These are phyloP conservation scores for Aspergillus avenaceus DNA, from an alignment of 495 filamentous ascomycete genomes.

Conservation along the genomic window DNA sequence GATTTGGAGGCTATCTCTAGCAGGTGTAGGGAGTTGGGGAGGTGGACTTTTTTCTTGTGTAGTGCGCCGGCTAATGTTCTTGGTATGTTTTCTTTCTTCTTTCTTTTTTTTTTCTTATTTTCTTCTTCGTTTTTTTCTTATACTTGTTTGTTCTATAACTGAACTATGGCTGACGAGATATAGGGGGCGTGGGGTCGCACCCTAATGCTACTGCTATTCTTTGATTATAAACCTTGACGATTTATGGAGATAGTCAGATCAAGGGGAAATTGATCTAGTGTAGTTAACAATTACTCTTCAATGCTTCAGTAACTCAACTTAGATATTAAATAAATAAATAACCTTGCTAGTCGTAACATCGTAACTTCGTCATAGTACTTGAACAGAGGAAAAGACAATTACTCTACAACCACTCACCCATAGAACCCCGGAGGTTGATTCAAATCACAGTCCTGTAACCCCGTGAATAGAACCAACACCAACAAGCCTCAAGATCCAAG, in stretches of 20 bases:
- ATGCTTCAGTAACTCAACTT: too few species aligned
- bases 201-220: slow-evolving; percentile 46
- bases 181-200: slow-evolving; percentile 27
- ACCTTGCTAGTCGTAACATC: too few species aligned
- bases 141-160: slow-evolving; percentile 1
- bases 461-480: too few species aligned
- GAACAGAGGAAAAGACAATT: too few species aligned
- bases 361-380: too few species aligned
- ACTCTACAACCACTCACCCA: too few species aligned
- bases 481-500: too few species aligned
- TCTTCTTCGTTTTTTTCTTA: background rate
- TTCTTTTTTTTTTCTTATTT: background rate
- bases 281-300: background rate
- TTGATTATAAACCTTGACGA: slow-evolving; percentile 21
- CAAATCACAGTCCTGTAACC: too few species aligned
- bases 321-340: too few species aligned
- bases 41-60: slow-evolving; percentile 67
- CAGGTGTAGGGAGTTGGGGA: slow-evolving; percentile 45
- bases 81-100: slow-evolving; percentile 22
- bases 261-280: background rate
- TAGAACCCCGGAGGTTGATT: too few species aligned
- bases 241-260: background rate
- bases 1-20: slow-evolving; percentile 49
- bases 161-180: background rate
- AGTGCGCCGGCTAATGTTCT: slow-evolving; percentile 56